Evolutionary conservation across 164 flowering plant genomes (phyloP).

Genomic region (Stephania yunnanensis): DNA sequence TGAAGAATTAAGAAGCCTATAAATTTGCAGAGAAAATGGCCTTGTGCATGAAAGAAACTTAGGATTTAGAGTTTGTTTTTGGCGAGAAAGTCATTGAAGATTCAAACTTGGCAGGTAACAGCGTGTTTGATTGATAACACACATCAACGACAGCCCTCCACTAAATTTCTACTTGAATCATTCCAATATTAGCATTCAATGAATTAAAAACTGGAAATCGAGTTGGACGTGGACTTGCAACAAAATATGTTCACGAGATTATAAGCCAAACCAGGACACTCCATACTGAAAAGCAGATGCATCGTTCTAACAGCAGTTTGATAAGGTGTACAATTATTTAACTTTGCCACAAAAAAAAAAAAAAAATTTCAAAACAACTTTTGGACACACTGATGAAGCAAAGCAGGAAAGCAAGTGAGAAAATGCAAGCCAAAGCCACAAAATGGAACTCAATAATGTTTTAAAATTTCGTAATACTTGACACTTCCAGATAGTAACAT

Average conservation of each 20-base stretch:
- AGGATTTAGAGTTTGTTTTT: background rate
- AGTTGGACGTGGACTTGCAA: background rate
- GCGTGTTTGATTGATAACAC: background rate
- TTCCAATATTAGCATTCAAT: background rate
- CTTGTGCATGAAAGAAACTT: background rate
- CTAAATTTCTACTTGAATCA: background rate
- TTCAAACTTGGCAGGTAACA: background rate
- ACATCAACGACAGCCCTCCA: background rate
- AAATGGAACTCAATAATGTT: no score
- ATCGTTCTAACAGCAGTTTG: no score
- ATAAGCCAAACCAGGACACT: background rate
- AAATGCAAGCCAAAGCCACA: no score
- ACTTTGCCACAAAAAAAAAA: no score
- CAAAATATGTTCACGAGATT: background rate
- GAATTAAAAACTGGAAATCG: background rate
- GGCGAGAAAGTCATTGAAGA: background rate
- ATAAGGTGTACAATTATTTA: no score
- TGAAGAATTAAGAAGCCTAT: constrained; percentile 1
- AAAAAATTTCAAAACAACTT: no score
- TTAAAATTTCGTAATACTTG: background rate
- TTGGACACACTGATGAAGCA: no score
- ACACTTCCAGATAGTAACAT: background rate
- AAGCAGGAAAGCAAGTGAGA: no score
- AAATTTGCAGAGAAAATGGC: background rate
- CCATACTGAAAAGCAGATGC: no score